Evolutionary conservation across 2,329 filamentous ascomycete genomes (phyloP), one percentile per base, ranked within the genome.

Genomic region (Aspergillus calidoustus): DNA sequence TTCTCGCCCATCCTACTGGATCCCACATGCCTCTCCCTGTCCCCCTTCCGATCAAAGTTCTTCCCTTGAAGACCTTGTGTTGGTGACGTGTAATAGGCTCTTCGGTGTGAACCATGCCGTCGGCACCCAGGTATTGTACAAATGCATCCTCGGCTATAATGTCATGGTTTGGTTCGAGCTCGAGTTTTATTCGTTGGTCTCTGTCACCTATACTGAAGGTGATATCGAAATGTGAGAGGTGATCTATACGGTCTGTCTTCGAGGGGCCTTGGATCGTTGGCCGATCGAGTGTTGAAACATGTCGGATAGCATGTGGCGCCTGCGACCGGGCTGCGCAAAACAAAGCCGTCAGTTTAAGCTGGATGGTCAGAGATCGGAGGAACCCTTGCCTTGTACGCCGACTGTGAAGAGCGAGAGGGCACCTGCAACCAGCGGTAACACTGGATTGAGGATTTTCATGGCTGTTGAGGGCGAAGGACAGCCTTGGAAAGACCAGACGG

Each of bases 111-210:
- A 96, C 78, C 53, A 84, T 82, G 56, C 95, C 95, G 75, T 97
- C 88, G 11, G 83, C 74, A 58, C 84, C 88, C 47, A 97, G 77
- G 72, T 92, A 89, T 44, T 89, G 86, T 52, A 99, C 82, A 54
- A 85, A 86, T 8, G 93, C 90, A 69, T 90, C 88, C 17, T 92
- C 85, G 58, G 89, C 86, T 50, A 99, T 83, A 61, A 98, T 88
- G 77, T 98, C 92, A 80, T 96, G 87, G 75, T 98, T 98, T 4
- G 95, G 95, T 74, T 95, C 89, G 53, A 99, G 84, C 59, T 86
- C 85, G 56, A 99, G 84, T 67, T 92, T 91, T 71, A 98, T 83
- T 68, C 87, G 86, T 66, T 93, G 85, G 63, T 84, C 80, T 57
- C 85, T 83, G 63, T 86, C 81, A 71, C 91, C 87, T 41, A 97